Evolutionary conservation across 257 asterid genomes (phyloP).

Genomic region (Oldenlandia corymbosa): DNA sequence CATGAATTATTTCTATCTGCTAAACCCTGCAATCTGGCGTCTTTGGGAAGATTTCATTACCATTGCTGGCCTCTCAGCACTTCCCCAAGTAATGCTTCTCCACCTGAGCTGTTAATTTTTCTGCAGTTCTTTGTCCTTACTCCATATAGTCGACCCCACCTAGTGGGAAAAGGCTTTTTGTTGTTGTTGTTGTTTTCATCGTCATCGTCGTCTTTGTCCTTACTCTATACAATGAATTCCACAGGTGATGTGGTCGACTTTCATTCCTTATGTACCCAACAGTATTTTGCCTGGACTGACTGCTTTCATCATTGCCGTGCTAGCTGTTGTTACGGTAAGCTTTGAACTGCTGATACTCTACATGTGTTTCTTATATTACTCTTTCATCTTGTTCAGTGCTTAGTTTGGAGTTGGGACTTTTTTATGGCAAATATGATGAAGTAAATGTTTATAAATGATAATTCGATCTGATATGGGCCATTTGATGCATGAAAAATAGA

Average conservation of each 20-base stretch:
- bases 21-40: slow-evolving; percentile 62
- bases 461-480: background rate
- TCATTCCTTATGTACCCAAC: slow-evolving; percentile 79
- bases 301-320: slow-evolving; percentile 46
- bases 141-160: too few species aligned
- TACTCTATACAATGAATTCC: slow-evolving; percentile 18
- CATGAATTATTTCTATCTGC: slow-evolving; percentile 58
- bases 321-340: slow-evolving; percentile 71
- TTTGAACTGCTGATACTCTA: background rate
- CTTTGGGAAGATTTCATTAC: slow-evolving; percentile 93
- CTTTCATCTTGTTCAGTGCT: background rate
- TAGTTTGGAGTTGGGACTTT: background rate
- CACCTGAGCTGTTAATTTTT: slow-evolving; percentile 5
- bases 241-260: slow-evolving; percentile 99
- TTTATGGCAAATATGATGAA: background rate
- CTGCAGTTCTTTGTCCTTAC: background rate
- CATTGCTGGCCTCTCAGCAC: slow-evolving; percentile 74
- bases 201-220: slow-evolving; percentile 10
- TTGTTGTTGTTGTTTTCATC: too few species aligned
- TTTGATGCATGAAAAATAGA: background rate
- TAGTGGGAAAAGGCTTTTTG: too few species aligned
- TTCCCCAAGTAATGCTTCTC: slow-evolving; percentile 63
- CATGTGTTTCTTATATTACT: too few species aligned
- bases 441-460: slow-evolving; percentile 1
- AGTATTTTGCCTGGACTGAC: slow-evolving; percentile 71